Evolutionary conservation across 106 monocot genomes (phyloP).

Genomic region (Dendrobium nobile): DNA sequence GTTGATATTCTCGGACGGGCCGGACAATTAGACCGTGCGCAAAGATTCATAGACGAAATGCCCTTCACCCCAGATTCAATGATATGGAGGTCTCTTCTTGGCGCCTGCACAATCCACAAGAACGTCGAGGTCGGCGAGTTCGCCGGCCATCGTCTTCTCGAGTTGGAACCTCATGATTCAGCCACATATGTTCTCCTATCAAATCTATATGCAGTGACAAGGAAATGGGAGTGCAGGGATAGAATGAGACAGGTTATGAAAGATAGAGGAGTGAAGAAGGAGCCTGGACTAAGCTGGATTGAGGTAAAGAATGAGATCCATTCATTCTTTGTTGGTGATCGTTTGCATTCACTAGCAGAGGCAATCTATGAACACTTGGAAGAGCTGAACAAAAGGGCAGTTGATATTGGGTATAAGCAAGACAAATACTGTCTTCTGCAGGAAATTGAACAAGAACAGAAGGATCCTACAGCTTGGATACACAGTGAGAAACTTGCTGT

Average conservation of each 20-base stretch:
- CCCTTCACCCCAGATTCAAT: constrained; percentile 52
- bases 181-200: constrained; percentile 82
- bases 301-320: constrained; percentile 53
- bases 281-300: constrained; percentile 77
- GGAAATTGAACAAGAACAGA: constrained; percentile 49
- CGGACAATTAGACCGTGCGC: constrained; percentile 56
- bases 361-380: constrained; percentile 46
- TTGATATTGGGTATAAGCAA: constrained; percentile 50
- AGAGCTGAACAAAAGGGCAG: constrained; percentile 39
- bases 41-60: constrained; percentile 54
- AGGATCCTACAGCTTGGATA: constrained; percentile 34
- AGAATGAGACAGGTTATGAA: constrained; percentile 55
- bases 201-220: constrained; percentile 57
- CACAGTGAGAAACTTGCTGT: constrained; percentile 90
- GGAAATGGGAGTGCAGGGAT: constrained; percentile 51
- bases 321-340: constrained; percentile 59
- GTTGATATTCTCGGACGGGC: constrained; percentile 83
- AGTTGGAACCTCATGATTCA: constrained; percentile 71
- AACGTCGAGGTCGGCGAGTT: constrained; percentile 71
- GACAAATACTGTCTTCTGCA: constrained; percentile 48
- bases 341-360: constrained; percentile 36
- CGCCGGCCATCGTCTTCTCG: constrained; percentile 51
- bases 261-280: constrained; percentile 66
- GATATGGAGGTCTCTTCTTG: constrained; percentile 82
- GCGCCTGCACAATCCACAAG: constrained; percentile 70